phyloP scores from a whole-genome alignment of 148 eudicot species.

The Vaccinium macrocarpon region DNA sequence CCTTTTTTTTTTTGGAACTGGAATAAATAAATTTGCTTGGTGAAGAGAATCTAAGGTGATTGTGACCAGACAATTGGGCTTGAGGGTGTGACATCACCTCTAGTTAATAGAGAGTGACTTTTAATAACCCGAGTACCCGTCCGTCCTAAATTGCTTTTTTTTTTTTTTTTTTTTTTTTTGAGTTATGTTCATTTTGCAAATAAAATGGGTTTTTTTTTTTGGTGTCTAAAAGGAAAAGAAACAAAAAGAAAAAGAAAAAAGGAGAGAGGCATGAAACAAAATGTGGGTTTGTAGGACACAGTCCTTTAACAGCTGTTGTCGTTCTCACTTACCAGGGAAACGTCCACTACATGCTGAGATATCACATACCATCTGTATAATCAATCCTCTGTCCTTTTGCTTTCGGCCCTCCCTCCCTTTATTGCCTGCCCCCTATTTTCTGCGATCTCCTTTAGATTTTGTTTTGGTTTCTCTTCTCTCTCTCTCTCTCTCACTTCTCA shows the following conservation, averaged over 20 bases:
- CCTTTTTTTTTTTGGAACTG: no score
- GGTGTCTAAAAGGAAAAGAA: no score
- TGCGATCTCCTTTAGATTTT: constrained; percentile 26
- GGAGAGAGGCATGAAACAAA: neutral
- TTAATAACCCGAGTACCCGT: no score
- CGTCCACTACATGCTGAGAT: neutral
- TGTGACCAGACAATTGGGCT: neutral
- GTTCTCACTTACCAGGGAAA: neutral
- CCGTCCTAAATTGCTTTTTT: no score
- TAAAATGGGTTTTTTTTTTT: neutral
- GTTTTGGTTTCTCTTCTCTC: constrained; percentile 26
- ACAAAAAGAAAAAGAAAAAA: neutral
- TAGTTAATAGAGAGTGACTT: no score
- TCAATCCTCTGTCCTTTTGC: neutral
- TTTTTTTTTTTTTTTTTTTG: no score
- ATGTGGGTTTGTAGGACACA: constrained; percentile 1
- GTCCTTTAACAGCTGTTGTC: constrained; percentile 11
- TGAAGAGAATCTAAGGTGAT: neutral
- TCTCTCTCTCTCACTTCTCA: constrained; percentile 7
- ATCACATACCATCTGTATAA: neutral
- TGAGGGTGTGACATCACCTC: no score
- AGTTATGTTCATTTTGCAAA: no score
- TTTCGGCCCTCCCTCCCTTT: neutral
- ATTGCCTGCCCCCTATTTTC: neutral
- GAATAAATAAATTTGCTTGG: no score